Evolutionary conservation across 306 rosid species (phyloP).

Genomic region (Cicer judaicum): DNA sequence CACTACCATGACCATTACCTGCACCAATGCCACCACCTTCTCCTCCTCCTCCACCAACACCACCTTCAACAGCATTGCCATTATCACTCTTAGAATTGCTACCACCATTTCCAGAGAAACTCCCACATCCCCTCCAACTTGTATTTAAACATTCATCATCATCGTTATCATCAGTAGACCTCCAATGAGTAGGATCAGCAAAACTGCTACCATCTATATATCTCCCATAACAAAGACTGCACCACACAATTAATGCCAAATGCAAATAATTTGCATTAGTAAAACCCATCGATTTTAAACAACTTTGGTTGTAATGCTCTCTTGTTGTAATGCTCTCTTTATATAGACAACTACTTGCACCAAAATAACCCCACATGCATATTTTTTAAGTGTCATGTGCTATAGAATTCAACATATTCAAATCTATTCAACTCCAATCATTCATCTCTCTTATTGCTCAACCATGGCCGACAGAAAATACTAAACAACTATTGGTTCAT

Average conservation of each 20-base stretch:
- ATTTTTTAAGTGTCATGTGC: conserved; percentile 21
- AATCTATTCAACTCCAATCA: conserved; percentile 35
- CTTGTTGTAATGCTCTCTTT: conserved; percentile 30
- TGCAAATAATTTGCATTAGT: conserved; percentile 20
- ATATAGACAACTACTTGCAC: conserved; percentile 37
- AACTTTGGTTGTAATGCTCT: conserved; percentile 19
- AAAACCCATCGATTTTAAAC: conserved; percentile 41
- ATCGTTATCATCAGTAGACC: conserved; percentile 31
- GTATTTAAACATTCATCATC: conserved; percentile 42
- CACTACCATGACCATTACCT: conserved; percentile 48
- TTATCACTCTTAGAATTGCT: conserved; percentile 15
- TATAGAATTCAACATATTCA: not conserved
- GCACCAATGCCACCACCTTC: conserved; percentile 1
- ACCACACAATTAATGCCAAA: conserved; percentile 33
- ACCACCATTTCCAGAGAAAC: conserved; percentile 48
- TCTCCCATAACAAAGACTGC: conserved; percentile 40
- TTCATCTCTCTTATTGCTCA: conserved; percentile 39
- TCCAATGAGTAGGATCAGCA: conserved; percentile 48
- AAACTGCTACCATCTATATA: conserved; percentile 36
- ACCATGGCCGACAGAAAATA: conserved; percentile 54
- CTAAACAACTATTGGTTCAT: conserved; percentile 21
- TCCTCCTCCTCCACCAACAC: conserved; percentile 20
- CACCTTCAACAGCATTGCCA: not conserved
- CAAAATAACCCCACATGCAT: conserved; percentile 31
- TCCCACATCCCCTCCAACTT: conserved; percentile 63